Evolutionary conservation across 192 early-diverging fungal species (phyloP), one percentile per base, ranked within the genome.

Genomic region (Podila minutissima): DNA sequence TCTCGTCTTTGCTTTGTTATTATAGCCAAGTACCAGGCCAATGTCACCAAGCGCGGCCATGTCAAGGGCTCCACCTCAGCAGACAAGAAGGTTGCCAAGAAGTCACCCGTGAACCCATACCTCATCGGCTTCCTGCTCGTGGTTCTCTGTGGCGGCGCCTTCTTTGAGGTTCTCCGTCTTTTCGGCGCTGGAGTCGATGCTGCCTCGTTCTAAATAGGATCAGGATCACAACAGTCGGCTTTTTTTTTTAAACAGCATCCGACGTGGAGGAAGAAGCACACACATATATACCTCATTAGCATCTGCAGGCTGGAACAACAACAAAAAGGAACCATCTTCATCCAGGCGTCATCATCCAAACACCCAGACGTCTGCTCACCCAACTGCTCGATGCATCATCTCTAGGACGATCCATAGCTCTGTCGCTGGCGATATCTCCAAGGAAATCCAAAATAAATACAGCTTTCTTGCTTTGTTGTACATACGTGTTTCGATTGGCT

Each of bases 11-110:
- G 5, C 31, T 37, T 17, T 62, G 12, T 9, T 19, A 12, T 11
- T 8, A 9, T 59, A 79, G 76, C 76, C 58, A 79, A 79, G 62
- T 79, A 72, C 59, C 76, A 72, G 62, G 64, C 76, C 20, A 79
- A 79, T 59, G 76, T 72, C 28, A 72, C 76, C 55, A 72, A 79
- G 70, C 76, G 76, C 37, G 65, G 69, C 15, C 58, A 68, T 28
- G 46, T 58, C 49, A 72, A 77, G 68, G 32, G 10, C 13, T 50
- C 69, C 19, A 26, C 61, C 4, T 26, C 46, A 12, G 32, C 62
- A 4, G 67, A 64, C 22, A 69, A 68, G 24, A 75, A 69, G 29
- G 55, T 35, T 1, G 53, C 53, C 46, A 63, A 72, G 51, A 69
- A 69, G 37, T 17, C 75, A 19, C 9, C 58, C n/a, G 64, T 62